phyloP scores from a whole-genome alignment of 2,329 filamentous ascomycete species.

The Ascochyta viciae-villosae region DNA sequence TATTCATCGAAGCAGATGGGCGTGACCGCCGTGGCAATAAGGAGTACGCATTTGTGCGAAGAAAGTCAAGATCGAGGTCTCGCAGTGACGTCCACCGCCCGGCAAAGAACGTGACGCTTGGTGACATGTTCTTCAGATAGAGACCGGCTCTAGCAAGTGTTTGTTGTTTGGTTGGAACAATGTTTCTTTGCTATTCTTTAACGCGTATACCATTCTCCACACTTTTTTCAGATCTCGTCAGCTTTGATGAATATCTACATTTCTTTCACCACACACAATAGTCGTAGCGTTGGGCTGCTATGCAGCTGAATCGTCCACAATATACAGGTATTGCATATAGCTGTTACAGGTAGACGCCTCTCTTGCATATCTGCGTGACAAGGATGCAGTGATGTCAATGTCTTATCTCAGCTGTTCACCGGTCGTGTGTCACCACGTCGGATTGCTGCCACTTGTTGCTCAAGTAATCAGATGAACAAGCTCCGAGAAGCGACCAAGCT shows the following conservation, averaged over 20 bases:
- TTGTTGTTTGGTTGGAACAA: background rate
- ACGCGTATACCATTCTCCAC: constrained; percentile 18
- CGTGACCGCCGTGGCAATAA: constrained; percentile 47
- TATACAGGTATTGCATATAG: constrained; percentile 11
- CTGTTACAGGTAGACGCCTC: background rate
- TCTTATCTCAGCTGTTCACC: constrained; percentile 24
- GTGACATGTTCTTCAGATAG: constrained; percentile 42
- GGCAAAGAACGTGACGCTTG: constrained; percentile 41
- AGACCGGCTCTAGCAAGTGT: background rate
- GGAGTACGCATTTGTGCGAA: constrained; percentile 56
- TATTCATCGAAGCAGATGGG: constrained; percentile 54
- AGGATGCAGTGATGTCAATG: constrained; percentile 6
- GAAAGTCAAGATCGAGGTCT: constrained; percentile 39
- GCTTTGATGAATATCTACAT: background rate
- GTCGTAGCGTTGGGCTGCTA: background rate
- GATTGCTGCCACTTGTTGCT: constrained; percentile 5
- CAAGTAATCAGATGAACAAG: background rate
- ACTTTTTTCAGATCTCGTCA: background rate
- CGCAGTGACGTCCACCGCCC: constrained; percentile 41
- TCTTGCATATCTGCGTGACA: constrained; percentile 1
- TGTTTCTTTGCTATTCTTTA: background rate
- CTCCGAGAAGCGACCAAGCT: background rate
- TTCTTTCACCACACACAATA: background rate
- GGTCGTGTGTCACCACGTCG: constrained; percentile 21
- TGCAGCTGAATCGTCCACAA: background rate